Base-by-base conservation (phyloP, 768 basidiomycete species). In the Chalciporus sphaerocephalus region DNA sequence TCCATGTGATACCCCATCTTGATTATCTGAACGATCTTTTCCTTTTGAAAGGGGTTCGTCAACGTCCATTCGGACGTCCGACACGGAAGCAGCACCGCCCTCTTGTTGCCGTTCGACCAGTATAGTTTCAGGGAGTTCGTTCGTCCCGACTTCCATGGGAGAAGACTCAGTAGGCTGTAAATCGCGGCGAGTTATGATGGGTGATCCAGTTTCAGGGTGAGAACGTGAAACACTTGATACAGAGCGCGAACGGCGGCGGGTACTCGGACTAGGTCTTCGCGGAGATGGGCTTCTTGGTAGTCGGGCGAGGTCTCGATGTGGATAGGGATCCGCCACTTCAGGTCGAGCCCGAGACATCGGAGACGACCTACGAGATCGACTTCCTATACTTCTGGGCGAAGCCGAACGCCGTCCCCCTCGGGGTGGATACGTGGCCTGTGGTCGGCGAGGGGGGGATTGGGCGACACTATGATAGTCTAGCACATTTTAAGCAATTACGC, bases 361-460 rank as follows among this genome's bases (percentile, higher is more conserved):
- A 0, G 60, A 62, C 3, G 59, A 57, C 46, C 46, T 56, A 6
- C 52, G 54, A 36, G 59, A 61, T 44, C 53, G 51, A 43, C 44
- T 57, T 15, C 52, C 60, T 5, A 13, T 38, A 33, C 59, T 60
- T 47, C 25, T 41, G 2, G 57, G 54, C 18, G 59, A 62, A 17
- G 30, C 36, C 30, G 59, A 60, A 3, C 57, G 59, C n/a, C 60
- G 30, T 6, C 24, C 42, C 34, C 39, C 60, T 16, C 59, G 51
- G 23, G 48, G 41, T 18, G 57, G 25, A 40, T 52, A 38, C 18
- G 37, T 22, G 12, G 52, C 46, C 11, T 10, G 54, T 3, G 39
- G 48, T 38, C 57, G 60, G 17, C 57, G 59, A 38, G 51, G 20
- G 13, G 40, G 17, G 5, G 55, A 42, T 25, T 35, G 38, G 10